Percentiles rank a stretch among this genome's conserved stretches.
Evolutionary conservation across 176 grass and related monocot species (phyloP).

Genomic region (Elaeis guineensis): DNA sequence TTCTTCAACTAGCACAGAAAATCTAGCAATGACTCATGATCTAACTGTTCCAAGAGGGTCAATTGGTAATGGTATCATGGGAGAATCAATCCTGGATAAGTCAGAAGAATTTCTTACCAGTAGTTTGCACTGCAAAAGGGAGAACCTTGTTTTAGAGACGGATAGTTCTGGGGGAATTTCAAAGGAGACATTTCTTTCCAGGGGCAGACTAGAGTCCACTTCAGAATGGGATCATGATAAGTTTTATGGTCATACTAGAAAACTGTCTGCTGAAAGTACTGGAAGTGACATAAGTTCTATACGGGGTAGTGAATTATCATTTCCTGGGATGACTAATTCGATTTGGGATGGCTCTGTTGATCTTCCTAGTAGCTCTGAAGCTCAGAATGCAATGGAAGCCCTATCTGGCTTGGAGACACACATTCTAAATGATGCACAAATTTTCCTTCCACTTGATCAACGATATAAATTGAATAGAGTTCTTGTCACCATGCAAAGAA

Average conservation of each 20-base stretch:
- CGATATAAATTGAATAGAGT: constrained; percentile 73
- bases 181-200: constrained; percentile 2
- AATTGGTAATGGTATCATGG: constrained; percentile 48
- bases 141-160: constrained; percentile 19
- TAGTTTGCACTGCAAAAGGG: constrained; percentile 33
- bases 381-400: constrained; percentile 43
- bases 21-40: constrained; percentile 15
- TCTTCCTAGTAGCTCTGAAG: constrained; percentile 47
- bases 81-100: constrained; percentile 37
- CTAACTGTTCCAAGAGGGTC: constrained; percentile 23
- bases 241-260: constrained; percentile 54
- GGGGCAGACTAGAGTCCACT: constrained; percentile 16
- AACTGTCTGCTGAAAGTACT: constrained; percentile 80
- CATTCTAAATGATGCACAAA: constrained; percentile 51
- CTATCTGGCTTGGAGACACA: constrained; percentile 43
- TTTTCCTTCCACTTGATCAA: constrained; percentile 86
- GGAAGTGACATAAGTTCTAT: constrained; percentile 95
- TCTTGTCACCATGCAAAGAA: constrained; percentile 74
- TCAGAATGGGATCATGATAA: constrained; percentile 45
- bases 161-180: constrained; percentile 37
- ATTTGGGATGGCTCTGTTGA: constrained; percentile 63
- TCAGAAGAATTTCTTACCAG: constrained; percentile 22
- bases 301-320: constrained; percentile 73
- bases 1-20: constrained; percentile 20
- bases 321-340: constrained; percentile 47